A percentile compares a stretch with the other conserved stretches of the same genome.
These are phyloP conservation scores for Arthroderma sp. DNA, from an alignment of 2,329 filamentous ascomycete species.

Conservation along the genomic window DNA sequence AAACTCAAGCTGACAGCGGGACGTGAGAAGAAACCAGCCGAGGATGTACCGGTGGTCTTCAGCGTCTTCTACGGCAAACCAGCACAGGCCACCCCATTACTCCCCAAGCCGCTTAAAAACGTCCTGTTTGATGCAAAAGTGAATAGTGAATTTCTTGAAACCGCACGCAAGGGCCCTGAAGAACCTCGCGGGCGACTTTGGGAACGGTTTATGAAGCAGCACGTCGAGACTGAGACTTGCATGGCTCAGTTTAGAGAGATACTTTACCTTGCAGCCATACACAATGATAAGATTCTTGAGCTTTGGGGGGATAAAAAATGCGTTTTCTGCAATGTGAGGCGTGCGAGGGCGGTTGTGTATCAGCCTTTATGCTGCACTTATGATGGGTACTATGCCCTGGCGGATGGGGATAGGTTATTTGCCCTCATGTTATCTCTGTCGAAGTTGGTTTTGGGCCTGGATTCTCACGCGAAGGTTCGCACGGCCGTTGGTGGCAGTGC, in stretches of 20 bases:
- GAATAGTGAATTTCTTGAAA: constrained; percentile 4
- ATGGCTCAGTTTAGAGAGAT: constrained; percentile 7
- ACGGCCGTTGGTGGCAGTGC: constrained; percentile 8
- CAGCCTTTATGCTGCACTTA: constrained; percentile 8
- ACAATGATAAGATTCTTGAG: constrained; percentile 6
- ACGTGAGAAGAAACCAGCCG: background rate
- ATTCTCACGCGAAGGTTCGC: constrained; percentile 6
- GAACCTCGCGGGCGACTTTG: constrained; percentile 4
- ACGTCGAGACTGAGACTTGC: background rate
- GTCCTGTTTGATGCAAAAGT: constrained; percentile 5
- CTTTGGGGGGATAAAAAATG: constrained; percentile 6
- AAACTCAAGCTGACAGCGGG: too few relatives aligned
- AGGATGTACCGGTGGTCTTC: constrained; percentile 6
- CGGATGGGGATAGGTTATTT: constrained; percentile 8
- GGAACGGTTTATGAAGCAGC: background rate
- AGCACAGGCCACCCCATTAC: background rate
- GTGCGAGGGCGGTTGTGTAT: constrained; percentile 5
- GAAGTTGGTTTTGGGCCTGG: constrained; percentile 5
- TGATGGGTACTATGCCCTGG: constrained; percentile 7
- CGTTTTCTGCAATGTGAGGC: constrained; percentile 4
- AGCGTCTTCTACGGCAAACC: constrained; percentile 11
- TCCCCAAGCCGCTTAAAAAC: constrained; percentile 3
- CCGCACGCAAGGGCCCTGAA: background rate
- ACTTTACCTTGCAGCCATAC: constrained; percentile 4
- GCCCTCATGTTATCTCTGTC: constrained; percentile 9